These are phyloP conservation scores for Rhynchospora breviuscula DNA, from an alignment of 176 grass and related monocot species.

Conservation along the genomic window DNA sequence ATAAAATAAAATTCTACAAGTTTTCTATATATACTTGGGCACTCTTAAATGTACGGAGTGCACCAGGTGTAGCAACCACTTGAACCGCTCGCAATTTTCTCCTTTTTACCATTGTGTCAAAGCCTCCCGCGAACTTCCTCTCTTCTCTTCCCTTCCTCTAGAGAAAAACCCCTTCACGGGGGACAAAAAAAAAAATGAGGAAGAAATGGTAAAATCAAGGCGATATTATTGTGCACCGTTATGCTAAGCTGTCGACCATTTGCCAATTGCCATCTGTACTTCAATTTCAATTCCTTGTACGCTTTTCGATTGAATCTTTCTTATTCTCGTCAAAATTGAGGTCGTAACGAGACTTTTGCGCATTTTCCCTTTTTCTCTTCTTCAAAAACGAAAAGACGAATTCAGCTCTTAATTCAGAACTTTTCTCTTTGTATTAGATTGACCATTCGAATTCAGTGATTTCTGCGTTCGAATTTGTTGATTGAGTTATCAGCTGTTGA, in stretches of 20 bases:
- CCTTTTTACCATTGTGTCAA: not conserved
- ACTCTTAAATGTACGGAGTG: not conserved
- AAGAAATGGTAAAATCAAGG: not conserved
- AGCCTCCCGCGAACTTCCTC: not conserved
- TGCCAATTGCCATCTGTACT: constrained; percentile 17
- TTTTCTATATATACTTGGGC: too few relatives aligned
- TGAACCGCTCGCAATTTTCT: not conserved
- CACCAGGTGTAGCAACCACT: not conserved
- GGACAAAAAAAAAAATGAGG: not conserved
- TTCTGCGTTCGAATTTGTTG: constrained; percentile 15
- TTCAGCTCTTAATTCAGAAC: not conserved
- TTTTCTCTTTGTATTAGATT: not conserved
- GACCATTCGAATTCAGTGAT: not conserved
- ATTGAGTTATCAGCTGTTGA: not conserved
- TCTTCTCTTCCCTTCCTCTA: not conserved
- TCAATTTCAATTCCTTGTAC: not conserved
- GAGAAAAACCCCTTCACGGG: not conserved
- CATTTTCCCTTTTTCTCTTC: not conserved
- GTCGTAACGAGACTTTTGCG: not conserved
- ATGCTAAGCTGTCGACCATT: constrained; percentile 9
- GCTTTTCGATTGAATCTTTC: not conserved
- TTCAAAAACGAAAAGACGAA: not conserved
- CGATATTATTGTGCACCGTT: not conserved
- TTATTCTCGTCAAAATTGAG: not conserved
- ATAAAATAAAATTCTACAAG: too few relatives aligned